Percentiles rank a stretch among this genome's conserved stretches.
These are phyloP conservation scores for Neopestalotiopsis rosae DNA, from an alignment of 2,329 filamentous ascomycete species.

Conservation along the genomic window DNA sequence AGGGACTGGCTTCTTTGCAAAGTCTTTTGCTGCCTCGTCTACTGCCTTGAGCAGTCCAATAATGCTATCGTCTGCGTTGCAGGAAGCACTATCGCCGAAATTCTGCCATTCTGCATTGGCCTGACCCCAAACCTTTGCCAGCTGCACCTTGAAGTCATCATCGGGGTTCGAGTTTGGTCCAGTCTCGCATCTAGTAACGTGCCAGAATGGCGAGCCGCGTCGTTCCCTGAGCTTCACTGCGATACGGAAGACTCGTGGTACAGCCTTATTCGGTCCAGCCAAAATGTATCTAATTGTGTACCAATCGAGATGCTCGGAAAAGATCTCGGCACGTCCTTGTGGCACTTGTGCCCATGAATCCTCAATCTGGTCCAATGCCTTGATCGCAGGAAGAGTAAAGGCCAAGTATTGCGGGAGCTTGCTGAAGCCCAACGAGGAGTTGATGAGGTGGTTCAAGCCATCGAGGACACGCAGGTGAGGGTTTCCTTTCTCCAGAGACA, in stretches of 20 bases:
- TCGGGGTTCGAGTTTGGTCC: conserved; percentile 28
- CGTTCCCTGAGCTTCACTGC: conserved; percentile 57
- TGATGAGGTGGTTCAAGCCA: conserved; percentile 58
- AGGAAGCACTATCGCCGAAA: conserved; percentile 47
- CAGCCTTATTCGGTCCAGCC: conserved; percentile 29
- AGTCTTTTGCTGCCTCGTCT: conserved; percentile 47
- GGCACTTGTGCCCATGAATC: conserved; percentile 51
- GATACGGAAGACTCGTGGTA: conserved; percentile 49
- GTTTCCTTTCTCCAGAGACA: conserved; percentile 66
- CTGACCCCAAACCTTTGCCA: conserved; percentile 34
- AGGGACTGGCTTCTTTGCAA: background rate
- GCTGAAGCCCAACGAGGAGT: conserved; percentile 50
- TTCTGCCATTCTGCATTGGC: conserved; percentile 33
- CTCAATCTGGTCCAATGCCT: conserved; percentile 66
- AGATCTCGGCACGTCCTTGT: conserved; percentile 56
- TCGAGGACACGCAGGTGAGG: conserved; percentile 71
- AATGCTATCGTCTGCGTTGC: conserved; percentile 45
- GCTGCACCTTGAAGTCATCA: conserved; percentile 34
- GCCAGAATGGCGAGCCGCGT: conserved; percentile 57
- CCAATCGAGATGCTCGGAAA: conserved; percentile 61
- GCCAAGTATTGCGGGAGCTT: conserved; percentile 60
- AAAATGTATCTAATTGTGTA: conserved; percentile 61
- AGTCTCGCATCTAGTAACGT: conserved; percentile 45
- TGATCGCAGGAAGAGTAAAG: conserved; percentile 68
- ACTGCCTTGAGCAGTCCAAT: conserved; percentile 51